phyloP scores from a whole-genome alignment of 805 yeast genomes.

The Isabelozyma gotoi region DNA sequence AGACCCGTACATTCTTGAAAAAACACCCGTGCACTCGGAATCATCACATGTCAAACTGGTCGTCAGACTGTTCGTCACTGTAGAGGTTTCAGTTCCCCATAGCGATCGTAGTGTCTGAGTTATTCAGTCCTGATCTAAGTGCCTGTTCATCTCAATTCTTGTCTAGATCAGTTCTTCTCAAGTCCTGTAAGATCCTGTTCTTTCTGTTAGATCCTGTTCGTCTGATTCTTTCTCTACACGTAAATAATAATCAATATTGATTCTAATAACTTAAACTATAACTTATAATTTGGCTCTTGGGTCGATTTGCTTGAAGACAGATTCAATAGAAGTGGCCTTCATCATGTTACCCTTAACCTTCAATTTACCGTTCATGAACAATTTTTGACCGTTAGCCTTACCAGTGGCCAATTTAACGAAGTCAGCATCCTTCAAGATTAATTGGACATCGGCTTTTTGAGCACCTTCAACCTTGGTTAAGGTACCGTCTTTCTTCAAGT shows the following conservation, averaged over 20 bases:
- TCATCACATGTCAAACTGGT: too few relatives aligned
- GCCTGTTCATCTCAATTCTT: too few relatives aligned
- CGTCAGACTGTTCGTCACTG: too few relatives aligned
- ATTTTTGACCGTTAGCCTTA: conserved; percentile 80
- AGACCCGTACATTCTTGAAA: too few relatives aligned
- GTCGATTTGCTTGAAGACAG: conserved; percentile 54
- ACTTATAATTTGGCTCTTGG: conserved; percentile 43
- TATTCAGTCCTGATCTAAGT: too few relatives aligned
- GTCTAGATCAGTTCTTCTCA: neutral
- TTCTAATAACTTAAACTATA: too few relatives aligned
- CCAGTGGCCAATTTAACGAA: conserved; percentile 72
- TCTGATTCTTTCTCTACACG: conserved; percentile 1
- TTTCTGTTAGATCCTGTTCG: too few relatives aligned
- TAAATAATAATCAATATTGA: neutral
- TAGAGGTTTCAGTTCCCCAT: too few relatives aligned
- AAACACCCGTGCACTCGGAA: too few relatives aligned
- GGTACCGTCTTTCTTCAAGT: conserved; percentile 60
- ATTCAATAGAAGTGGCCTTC: conserved; percentile 81
- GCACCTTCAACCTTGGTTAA: conserved; percentile 41
- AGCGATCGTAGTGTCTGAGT: too few relatives aligned
- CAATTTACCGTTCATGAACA: conserved; percentile 80
- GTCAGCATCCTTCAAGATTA: conserved; percentile 65
- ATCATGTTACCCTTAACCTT: conserved; percentile 87
- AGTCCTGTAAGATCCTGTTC: too few relatives aligned
- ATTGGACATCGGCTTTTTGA: conserved; percentile 61